phyloP scores from a whole-genome alignment of 192 early-diverging fungal species.

The Entomortierella parvispora region DNA sequence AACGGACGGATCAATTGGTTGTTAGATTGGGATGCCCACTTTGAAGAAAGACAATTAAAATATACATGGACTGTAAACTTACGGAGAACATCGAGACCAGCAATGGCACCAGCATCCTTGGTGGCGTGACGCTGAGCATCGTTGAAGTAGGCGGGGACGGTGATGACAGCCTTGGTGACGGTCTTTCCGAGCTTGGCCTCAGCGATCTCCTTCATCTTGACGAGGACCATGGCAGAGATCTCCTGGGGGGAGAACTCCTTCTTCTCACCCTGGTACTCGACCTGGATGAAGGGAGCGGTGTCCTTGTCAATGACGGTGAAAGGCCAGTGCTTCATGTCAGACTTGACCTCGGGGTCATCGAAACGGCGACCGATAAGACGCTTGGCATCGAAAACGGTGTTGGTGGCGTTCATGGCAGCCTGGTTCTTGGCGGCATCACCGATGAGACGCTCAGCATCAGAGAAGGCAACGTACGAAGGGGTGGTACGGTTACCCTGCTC shows the following conservation, averaged over 20 bases:
- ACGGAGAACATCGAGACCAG: slow-evolving; percentile 55
- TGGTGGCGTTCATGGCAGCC: slow-evolving; percentile 91
- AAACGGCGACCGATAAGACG: slow-evolving; percentile 91
- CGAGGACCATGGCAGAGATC: slow-evolving; percentile 97
- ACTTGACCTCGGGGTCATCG: slow-evolving; percentile 86
- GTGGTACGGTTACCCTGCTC: slow-evolving; percentile 92
- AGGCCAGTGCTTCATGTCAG: slow-evolving; percentile 86
- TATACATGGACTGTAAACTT: no score
- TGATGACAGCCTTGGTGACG: slow-evolving; percentile 94
- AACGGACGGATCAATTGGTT: no score
- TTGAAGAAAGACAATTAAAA: no score
- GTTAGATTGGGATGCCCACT: no score
- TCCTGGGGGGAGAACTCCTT: slow-evolving; percentile 89
- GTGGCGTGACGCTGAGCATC: slow-evolving; percentile 93
- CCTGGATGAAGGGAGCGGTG: slow-evolving; percentile 82
- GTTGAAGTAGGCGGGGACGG: slow-evolving; percentile 97
- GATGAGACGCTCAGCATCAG: slow-evolving; percentile 82
- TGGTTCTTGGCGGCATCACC: slow-evolving; percentile 95
- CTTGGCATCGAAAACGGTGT: slow-evolving; percentile 93
- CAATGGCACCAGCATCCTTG: slow-evolving; percentile 91
- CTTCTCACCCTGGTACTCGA: slow-evolving; percentile 85
- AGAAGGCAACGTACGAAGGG: slow-evolving; percentile 88
- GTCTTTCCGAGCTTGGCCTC: slow-evolving; percentile 69
- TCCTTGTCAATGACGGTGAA: slow-evolving; percentile 83
- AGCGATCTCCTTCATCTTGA: slow-evolving; percentile 86